Percentiles rank a stretch among this genome's conserved stretches.
Conservation (phyloP, 768 basidiomycete genomes). For the Botryobasidium botryosum region DNA sequence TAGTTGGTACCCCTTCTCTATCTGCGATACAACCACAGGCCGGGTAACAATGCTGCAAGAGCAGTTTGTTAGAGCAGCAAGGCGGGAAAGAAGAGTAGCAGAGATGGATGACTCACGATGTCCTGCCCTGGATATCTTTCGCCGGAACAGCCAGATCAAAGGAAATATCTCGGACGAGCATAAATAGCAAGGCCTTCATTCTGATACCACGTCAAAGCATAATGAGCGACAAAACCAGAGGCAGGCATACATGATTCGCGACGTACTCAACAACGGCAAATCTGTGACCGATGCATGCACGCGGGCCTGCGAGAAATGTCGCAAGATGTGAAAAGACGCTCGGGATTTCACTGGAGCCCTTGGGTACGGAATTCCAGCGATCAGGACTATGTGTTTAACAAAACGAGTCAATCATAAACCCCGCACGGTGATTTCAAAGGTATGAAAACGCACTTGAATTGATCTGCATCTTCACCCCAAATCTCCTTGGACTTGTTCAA, state of each 20-base stretch:
- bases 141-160: conserved; percentile 36
- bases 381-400: conserved; percentile 9
- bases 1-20: conserved; percentile 1
- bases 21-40: neutral
- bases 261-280: conserved; percentile 9
- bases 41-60: neutral
- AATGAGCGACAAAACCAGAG: neutral
- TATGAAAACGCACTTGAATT: conserved; percentile 13
- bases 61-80: neutral
- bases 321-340: conserved; percentile 5
- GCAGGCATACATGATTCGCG: neutral
- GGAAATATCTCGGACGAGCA: conserved; percentile 33
- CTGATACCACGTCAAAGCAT: neutral
- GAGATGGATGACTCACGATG: conserved; percentile 3
- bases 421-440: neutral
- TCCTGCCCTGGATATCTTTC: conserved; percentile 21
- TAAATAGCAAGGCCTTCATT: conserved; percentile 31
- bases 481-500: conserved; percentile 9
- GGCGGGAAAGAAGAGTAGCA: neutral
- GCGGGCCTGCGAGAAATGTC: conserved; percentile 10
- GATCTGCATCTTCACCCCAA: conserved; percentile 12
- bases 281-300: conserved; percentile 11
- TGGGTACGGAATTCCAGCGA: conserved; percentile 1
- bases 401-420: too few species aligned
- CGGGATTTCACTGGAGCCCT: conserved; percentile 3